phyloP scores from a whole-genome alignment of 306 rosid species.

The Begonia fuchsioides region DNA sequence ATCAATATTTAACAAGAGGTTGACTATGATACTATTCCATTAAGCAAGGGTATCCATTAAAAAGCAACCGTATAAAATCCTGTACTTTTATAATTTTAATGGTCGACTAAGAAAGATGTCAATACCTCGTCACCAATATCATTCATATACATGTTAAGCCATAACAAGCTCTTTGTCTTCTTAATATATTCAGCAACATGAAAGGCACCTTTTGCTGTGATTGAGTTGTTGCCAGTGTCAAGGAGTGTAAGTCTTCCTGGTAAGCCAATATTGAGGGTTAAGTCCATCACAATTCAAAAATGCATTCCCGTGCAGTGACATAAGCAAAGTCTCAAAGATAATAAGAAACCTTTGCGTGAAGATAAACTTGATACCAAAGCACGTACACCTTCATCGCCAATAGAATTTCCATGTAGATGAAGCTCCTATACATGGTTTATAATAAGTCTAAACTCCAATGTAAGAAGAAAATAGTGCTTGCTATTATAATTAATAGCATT shows the following conservation, averaged over 20 bases:
- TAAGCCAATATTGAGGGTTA: constrained; percentile 20
- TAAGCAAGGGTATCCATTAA: too few relatives aligned
- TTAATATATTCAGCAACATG: constrained; percentile 66
- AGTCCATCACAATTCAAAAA: background rate
- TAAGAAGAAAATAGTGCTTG: background rate
- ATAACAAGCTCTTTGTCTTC: constrained; percentile 57
- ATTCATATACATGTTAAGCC: constrained; percentile 89
- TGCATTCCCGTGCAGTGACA: background rate
- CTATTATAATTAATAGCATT: too few relatives aligned
- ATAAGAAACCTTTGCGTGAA: constrained; percentile 51
- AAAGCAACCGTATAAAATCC: too few relatives aligned
- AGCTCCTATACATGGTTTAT: constrained; percentile 44
- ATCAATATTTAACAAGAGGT: too few relatives aligned
- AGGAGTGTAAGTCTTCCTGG: constrained; percentile 67
- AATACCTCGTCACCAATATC: constrained; percentile 93
- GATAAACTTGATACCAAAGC: constrained; percentile 70
- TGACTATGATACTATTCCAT: too few relatives aligned
- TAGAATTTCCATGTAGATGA: constrained; percentile 88
- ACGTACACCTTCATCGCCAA: constrained; percentile 86
- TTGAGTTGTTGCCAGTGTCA: constrained; percentile 78
- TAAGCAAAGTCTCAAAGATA: background rate
- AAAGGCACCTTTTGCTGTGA: constrained; percentile 71
- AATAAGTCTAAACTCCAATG: background rate
- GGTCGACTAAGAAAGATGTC: background rate
- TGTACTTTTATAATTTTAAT: background rate